Evolutionary conservation across 2,329 filamentous ascomycete species (phyloP), one percentile per base, ranked within the genome.

Genomic region (Colletotrichum eremochloae): DNA sequence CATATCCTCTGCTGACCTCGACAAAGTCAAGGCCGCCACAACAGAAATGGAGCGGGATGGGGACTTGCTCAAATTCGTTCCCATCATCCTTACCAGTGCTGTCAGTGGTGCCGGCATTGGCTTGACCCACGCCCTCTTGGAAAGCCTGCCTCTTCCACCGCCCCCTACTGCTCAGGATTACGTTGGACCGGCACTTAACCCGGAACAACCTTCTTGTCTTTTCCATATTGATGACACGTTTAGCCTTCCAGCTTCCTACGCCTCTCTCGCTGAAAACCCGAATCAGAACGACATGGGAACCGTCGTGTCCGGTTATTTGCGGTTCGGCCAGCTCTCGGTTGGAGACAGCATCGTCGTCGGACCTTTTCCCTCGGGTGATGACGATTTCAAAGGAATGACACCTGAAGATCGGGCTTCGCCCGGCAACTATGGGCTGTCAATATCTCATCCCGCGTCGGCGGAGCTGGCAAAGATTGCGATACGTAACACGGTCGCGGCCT

Each of bases 191-290:
- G 84, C 84, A 1, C 78, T 90, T 65, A 90, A 90, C 70, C 89
- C 89, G 0, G 86, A 90, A 71, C 87, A 89, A 67, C 89, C 90
- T 1, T 84, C 85, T 5, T 89, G 89, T 44, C 83, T 98, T 2
- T 98, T 98, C 78, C 93, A 98, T 78, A 89, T 98, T 33, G 96
- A 98, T 79, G 96, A 98, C 76, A 91, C 95, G 1, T 98, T 97
- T 80, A 93, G 89, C 70, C 88, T 95, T 18, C 89, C 92, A 1
- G 88, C 89, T 0, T 89, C 90, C 1, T 91, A 90, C 74, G 85
- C 88, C 5, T 80, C 83, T n/a, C 80, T 81, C 20, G 80, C 84
- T 2, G 80, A 79, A 44, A 81, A 73, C n/a, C 64, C 67, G 76
- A 73, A 74, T 76, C 79, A 84, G 57, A 80, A 82, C 46, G 86